Conservation (phyloP, 805 yeast genomes). For the Wickerhamiella qilinensis region DNA sequence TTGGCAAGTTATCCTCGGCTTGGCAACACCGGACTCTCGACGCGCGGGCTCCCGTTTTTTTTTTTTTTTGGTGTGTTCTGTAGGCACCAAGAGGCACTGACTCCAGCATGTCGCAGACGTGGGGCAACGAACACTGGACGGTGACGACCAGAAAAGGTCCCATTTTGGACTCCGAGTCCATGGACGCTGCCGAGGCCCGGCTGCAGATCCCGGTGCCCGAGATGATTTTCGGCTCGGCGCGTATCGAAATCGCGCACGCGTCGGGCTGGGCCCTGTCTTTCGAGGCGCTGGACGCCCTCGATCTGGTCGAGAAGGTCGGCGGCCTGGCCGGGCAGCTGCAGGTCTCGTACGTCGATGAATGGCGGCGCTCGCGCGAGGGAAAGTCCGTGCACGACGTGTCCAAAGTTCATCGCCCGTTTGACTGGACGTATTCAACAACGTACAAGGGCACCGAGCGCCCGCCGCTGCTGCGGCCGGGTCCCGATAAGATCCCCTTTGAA, state of each 20-base stretch:
- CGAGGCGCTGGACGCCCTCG: conserved; percentile 63
- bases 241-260: conserved; percentile 34
- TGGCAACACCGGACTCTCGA: too few relatives aligned
- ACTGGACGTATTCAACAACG: conserved; percentile 86
- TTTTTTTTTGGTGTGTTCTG: too few relatives aligned
- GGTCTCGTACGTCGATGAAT: conserved; percentile 77
- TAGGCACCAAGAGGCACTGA: too few relatives aligned
- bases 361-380: conserved; percentile 33
- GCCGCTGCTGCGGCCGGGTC: too few relatives aligned
- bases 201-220: conserved; percentile 82
- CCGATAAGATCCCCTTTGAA: conserved; percentile 43
- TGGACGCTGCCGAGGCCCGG: conserved; percentile 46
- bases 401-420: conserved; percentile 66
- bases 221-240: conserved; percentile 87
- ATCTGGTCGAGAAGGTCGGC: conserved; percentile 39
- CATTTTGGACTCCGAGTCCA: conserved; percentile 55
- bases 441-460: conserved; percentile 43
- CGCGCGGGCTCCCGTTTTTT: too few relatives aligned
- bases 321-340: conserved; percentile 32
- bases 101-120: conserved; percentile 6
- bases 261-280: conserved; percentile 39
- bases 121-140: conserved; percentile 36
- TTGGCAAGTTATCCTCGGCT: too few relatives aligned
- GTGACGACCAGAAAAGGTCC: conserved; percentile 60
- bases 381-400: conserved; percentile 29